Conservation (phyloP, 2,329 filamentous ascomycete species). For the Penicillium hordei region DNA sequence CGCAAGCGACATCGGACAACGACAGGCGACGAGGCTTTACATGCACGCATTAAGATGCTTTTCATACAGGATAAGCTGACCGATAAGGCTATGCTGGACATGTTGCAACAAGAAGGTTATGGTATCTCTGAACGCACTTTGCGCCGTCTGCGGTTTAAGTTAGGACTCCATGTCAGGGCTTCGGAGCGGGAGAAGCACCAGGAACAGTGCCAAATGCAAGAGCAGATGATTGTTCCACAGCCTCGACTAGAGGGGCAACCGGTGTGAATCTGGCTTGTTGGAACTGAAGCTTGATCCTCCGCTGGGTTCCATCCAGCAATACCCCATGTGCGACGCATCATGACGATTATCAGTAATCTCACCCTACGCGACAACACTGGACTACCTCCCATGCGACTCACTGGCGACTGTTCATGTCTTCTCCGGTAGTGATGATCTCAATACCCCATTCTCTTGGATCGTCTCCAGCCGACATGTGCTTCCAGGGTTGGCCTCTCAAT, state of each 20-base stretch:
- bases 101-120: slow-evolving; percentile 25
- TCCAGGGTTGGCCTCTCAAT: not conserved
- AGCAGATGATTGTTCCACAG: not conserved
- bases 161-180: slow-evolving; percentile 23
- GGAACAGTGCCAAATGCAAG: not conserved
- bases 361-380: slow-evolving; percentile 3
- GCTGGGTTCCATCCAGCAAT: not conserved
- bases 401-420: not conserved
- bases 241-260: not conserved
- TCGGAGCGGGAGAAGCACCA: slow-evolving; percentile 16
- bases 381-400: not conserved
- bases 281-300: not conserved
- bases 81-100: slow-evolving; percentile 28
- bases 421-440: not conserved
- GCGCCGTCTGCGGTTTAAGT: slow-evolving; percentile 26
- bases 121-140: slow-evolving; percentile 27
- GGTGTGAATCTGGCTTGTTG: slow-evolving; percentile 5
- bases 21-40: slow-evolving; percentile 24
- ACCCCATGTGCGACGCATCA: not conserved
- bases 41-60: slow-evolving; percentile 24
- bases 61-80: slow-evolving; percentile 25
- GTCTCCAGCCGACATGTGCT: not conserved
- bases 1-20: slow-evolving; percentile 28
- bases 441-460: not conserved
- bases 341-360: not conserved